phyloP scores from a whole-genome alignment of 2,329 filamentous ascomycete species.

The Lachnellula suecica region DNA sequence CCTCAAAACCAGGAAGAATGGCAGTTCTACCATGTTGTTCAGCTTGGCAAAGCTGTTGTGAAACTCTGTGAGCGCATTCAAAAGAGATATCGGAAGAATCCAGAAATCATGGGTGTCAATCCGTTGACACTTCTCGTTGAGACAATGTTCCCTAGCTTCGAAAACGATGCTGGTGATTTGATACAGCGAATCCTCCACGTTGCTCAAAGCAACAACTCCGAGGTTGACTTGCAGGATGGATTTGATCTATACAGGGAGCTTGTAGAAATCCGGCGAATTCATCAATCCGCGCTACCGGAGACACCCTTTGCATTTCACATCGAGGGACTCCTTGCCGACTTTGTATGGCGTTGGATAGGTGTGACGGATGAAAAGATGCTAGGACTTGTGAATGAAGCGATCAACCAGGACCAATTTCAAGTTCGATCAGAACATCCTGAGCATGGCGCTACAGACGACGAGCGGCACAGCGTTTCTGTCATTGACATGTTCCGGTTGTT shows the following conservation, averaged over 20 bases:
- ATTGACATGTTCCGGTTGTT: slow-evolving; percentile 94
- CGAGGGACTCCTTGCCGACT: slow-evolving; percentile 81
- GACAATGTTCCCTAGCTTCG: slow-evolving; percentile 85
- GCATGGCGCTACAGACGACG: slow-evolving; percentile 68
- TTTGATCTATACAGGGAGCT: slow-evolving; percentile 92
- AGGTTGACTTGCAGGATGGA: slow-evolving; percentile 86
- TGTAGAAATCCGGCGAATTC: slow-evolving; percentile 79
- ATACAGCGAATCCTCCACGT: slow-evolving; percentile 77
- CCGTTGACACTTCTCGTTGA: slow-evolving; percentile 71
- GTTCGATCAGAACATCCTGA: slow-evolving; percentile 66
- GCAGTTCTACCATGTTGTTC: slow-evolving; percentile 88
- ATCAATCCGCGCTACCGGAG: slow-evolving; percentile 70
- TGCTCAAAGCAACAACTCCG: slow-evolving; percentile 65
- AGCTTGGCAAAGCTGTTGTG: slow-evolving; percentile 82
- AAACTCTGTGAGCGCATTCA: slow-evolving; percentile 85
- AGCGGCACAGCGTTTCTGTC: slow-evolving; percentile 89
- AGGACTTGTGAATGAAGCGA: slow-evolving; percentile 83
- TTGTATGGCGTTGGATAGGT: slow-evolving; percentile 94
- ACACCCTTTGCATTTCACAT: slow-evolving; percentile 83
- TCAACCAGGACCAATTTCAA: slow-evolving; percentile 85
- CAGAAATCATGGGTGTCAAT: slow-evolving; percentile 77
- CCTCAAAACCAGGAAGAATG: slow-evolving; percentile 79
- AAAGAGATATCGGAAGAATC: slow-evolving; percentile 87
- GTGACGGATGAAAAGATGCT: slow-evolving; percentile 77
- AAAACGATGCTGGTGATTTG: slow-evolving; percentile 83